Evolutionary conservation across 495 filamentous ascomycete species (phyloP).

Genomic region (Neurospora africana): DNA sequence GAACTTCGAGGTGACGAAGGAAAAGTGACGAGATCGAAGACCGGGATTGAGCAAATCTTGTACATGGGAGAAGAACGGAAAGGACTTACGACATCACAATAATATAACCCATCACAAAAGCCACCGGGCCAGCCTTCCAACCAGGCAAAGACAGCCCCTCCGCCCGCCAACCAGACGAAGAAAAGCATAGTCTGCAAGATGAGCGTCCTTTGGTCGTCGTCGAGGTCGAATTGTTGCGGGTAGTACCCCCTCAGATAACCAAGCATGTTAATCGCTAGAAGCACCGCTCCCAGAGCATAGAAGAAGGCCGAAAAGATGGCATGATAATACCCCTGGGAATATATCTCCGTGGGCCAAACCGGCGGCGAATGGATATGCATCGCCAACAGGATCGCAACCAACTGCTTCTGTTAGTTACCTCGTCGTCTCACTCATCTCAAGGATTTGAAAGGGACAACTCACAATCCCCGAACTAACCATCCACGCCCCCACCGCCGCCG

Average conservation of each 20-base stretch:
- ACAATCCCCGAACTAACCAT: constrained; percentile 55
- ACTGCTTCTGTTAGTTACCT: constrained; percentile 22
- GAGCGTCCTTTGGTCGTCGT: constrained; percentile 63
- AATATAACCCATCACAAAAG: constrained; percentile 65
- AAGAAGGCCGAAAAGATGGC: constrained; percentile 57
- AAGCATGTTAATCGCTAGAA: constrained; percentile 68
- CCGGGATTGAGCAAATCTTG: background rate
- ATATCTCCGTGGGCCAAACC: constrained; percentile 45
- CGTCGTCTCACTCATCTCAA: background rate
- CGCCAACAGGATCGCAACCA: constrained; percentile 49
- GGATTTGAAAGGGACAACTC: constrained; percentile 24
- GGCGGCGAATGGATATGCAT: constrained; percentile 54
- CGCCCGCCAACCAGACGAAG: constrained; percentile 58
- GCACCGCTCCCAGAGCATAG: constrained; percentile 52
- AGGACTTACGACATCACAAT: constrained; percentile 44
- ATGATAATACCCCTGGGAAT: constrained; percentile 70
- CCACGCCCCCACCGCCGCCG: constrained; percentile 59
- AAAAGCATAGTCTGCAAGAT: constrained; percentile 73
- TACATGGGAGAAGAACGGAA: background rate
- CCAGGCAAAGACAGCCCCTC: constrained; percentile 50
- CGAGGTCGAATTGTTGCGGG: constrained; percentile 61
- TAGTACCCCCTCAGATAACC: constrained; percentile 71
- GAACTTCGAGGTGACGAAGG: background rate
- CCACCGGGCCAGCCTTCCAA: constrained; percentile 36
- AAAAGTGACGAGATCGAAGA: background rate